Conservation (phyloP, 371 early-diverging fungal genomes). For the Mucor indicus region DNA sequence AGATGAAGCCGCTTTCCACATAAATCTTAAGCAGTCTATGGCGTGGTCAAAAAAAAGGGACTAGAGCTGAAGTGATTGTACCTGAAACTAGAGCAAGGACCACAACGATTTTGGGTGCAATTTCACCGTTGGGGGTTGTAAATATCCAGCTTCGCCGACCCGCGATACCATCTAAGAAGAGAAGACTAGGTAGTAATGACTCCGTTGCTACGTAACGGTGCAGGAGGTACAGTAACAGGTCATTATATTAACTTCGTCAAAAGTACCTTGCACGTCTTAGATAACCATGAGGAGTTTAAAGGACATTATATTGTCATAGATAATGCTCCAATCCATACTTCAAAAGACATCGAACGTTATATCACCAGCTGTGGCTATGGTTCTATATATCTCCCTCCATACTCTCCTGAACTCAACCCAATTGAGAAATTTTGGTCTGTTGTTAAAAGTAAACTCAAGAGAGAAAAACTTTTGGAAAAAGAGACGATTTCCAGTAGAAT, state of each 20-base stretch:
- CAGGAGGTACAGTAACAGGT: not conserved
- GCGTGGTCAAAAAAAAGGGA: slow-evolving; percentile 4
- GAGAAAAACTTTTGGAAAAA: slow-evolving; percentile 1
- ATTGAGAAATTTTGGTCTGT: slow-evolving; percentile 19
- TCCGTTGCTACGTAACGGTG: not conserved
- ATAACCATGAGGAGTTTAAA: slow-evolving; percentile 2
- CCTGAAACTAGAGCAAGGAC: slow-evolving; percentile 7
- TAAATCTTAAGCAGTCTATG: not conserved
- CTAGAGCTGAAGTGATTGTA: not conserved
- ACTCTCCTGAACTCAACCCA: slow-evolving; percentile 14
- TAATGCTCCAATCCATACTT: slow-evolving; percentile 7
- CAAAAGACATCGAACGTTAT: slow-evolving; percentile 3
- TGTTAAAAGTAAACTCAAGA: slow-evolving; percentile 4
- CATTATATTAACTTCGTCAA: slow-evolving; percentile 1
- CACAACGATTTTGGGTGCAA: slow-evolving; percentile 7
- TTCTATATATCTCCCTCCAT: slow-evolving; percentile 10
- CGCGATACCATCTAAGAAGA: slow-evolving; percentile 1
- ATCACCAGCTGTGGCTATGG: slow-evolving; percentile 3
- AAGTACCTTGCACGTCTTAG: slow-evolving; percentile 2
- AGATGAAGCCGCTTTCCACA: too few species aligned
- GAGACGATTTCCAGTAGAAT: slow-evolving; percentile 1
- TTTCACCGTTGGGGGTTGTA: slow-evolving; percentile 2
- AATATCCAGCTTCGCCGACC: not conserved
- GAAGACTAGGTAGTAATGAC: not conserved
- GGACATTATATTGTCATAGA: not conserved